Percentiles rank a stretch among this genome's conserved stretches.
Conservation (phyloP, 495 filamentous ascomycete species). For the Neurospora hispaniola region DNA sequence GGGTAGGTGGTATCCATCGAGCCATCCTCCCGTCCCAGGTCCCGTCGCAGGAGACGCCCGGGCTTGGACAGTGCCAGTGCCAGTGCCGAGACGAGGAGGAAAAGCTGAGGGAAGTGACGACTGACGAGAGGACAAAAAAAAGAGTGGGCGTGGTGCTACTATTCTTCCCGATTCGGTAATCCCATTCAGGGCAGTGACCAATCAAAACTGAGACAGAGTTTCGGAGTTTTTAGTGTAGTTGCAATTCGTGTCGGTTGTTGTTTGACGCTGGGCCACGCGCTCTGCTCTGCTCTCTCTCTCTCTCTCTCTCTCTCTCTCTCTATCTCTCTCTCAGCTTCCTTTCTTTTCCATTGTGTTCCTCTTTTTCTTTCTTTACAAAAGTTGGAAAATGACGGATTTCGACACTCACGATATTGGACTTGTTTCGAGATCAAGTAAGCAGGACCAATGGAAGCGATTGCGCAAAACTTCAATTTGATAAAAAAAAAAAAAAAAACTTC, state of each 20-base stretch:
- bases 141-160: neutral
- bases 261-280: neutral
- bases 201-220: neutral
- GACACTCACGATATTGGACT: neutral
- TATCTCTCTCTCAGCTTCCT: no score
- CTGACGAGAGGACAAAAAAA: neutral
- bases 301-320: no score
- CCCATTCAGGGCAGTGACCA: slow-evolving; percentile 1
- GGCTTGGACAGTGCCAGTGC: neutral
- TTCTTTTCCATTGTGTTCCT: no score
- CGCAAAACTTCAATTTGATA: no score
- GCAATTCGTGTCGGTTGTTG: neutral
- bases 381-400: no score
- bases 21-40: no score
- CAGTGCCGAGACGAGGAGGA: neutral
- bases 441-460: no score
- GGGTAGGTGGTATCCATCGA: no score
- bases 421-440: no score
- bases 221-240: neutral
- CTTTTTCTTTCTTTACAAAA: no score
- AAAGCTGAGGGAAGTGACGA: neutral
- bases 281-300: no score
- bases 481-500: no score
- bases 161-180: slow-evolving; percentile 3
- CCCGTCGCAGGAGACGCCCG: neutral